Percentiles rank a stretch among this genome's conserved stretches.
These are phyloP conservation scores for Aegle marmelos DNA, from an alignment of 345 rosid genomes.

Conservation along the genomic window DNA sequence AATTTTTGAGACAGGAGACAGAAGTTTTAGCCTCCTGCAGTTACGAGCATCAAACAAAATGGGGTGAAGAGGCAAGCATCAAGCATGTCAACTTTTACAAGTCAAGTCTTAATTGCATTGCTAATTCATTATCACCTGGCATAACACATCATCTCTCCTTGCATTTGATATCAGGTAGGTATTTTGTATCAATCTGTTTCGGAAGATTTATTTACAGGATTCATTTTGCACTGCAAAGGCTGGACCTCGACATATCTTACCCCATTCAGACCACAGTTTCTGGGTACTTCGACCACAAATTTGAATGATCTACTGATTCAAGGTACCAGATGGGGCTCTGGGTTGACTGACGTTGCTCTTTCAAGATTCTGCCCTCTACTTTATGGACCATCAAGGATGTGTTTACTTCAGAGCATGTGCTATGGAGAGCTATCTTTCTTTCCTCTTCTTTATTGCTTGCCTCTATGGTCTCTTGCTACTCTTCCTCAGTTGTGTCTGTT, in stretches of 20 bases:
- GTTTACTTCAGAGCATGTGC: conserved; percentile 27
- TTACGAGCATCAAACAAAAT: background rate
- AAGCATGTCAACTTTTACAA: background rate
- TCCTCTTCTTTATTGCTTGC: conserved; percentile 18
- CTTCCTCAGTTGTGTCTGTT: conserved; percentile 29
- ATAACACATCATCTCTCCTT: background rate
- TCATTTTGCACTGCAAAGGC: conserved; percentile 24
- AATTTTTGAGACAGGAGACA: conserved; percentile 6
- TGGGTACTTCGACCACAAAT: conserved; percentile 20
- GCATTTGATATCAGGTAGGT: conserved; percentile 22
- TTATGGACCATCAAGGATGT: conserved; percentile 21
- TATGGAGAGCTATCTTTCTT: conserved; percentile 16
- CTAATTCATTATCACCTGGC: background rate
- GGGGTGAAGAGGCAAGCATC: conserved; percentile 15
- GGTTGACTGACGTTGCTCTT: conserved; percentile 15
- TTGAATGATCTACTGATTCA: conserved; percentile 27
- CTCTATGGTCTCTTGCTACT: conserved; percentile 17
- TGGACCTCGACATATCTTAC: conserved; percentile 24
- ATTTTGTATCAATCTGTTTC: conserved; percentile 14
- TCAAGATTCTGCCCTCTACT: conserved; percentile 27
- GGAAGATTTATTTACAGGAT: conserved; percentile 31
- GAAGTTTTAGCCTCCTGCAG: conserved; percentile 2
- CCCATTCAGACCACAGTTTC: conserved; percentile 27
- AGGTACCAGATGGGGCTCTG: conserved; percentile 20
- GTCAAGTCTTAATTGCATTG: background rate